phyloP scores from a whole-genome alignment of 2,329 filamentous ascomycete genomes.

The Sarocladium oryzae region DNA sequence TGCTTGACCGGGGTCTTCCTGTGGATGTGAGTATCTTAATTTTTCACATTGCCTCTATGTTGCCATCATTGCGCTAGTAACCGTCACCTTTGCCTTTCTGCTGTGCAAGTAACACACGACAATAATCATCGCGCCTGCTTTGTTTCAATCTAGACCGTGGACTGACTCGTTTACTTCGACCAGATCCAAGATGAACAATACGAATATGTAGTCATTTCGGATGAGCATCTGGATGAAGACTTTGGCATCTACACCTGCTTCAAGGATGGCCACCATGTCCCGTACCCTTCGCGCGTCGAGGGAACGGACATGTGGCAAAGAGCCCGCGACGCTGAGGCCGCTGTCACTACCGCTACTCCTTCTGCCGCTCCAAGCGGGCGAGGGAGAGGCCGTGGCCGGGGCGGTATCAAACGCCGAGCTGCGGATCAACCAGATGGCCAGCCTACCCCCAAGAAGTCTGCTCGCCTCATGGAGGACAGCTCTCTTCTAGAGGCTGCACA shows the following conservation, averaged over 20 bases:
- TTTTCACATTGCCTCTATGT: constrained; percentile 6
- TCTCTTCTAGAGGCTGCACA: constrained; percentile 18
- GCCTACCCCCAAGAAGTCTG: constrained; percentile 41
- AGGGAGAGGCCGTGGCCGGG: constrained; percentile 26
- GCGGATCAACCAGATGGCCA: constrained; percentile 43
- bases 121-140: not conserved
- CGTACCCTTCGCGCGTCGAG: constrained; percentile 36
- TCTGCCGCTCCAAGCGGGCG: constrained; percentile 16
- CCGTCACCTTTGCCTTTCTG: not conserved
- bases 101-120: not conserved
- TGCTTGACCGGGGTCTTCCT: constrained; percentile 38
- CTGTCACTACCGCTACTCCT: constrained; percentile 28
- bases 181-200: constrained; percentile 38
- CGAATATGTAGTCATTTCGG: constrained; percentile 37
- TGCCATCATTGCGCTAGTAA: not conserved
- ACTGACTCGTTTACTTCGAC: not conserved
- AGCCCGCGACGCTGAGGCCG: constrained; percentile 29
- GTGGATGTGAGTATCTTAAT: constrained; percentile 38
- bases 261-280: constrained; percentile 35
- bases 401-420: constrained; percentile 42
- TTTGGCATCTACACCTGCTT: constrained; percentile 37
- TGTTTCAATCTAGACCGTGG: not conserved
- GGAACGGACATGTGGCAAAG: constrained; percentile 37
- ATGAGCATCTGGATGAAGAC: constrained; percentile 34
- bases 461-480: constrained; percentile 26